These are phyloP conservation scores for Epicoccum nigrum DNA, from an alignment of 2,329 filamentous ascomycete genomes.

Conservation along the genomic window DNA sequence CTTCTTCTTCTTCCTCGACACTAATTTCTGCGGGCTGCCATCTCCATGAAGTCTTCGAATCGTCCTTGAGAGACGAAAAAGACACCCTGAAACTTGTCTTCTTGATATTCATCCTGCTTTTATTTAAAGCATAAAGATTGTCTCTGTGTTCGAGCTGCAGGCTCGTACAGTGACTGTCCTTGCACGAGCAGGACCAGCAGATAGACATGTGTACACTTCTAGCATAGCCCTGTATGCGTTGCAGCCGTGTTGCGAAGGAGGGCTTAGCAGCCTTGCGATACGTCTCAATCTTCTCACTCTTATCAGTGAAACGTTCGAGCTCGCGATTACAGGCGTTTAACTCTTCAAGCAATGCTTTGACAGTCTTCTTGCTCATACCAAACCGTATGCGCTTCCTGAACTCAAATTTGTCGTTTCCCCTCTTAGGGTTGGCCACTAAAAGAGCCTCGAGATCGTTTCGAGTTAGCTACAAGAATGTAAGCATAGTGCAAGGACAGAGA, in stretches of 20 bases:
- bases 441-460: constrained; percentile 46
- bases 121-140: constrained; percentile 29
- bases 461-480: constrained; percentile 34
- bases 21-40: constrained; percentile 44
- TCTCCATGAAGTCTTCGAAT: constrained; percentile 28
- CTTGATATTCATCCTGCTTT: constrained; percentile 9
- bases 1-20: constrained; percentile 36
- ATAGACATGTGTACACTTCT: constrained; percentile 40
- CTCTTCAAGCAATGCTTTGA: constrained; percentile 45
- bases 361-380: constrained; percentile 46
- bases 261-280: constrained; percentile 43
- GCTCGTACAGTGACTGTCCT: constrained; percentile 40
- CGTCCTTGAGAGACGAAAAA: constrained; percentile 32
- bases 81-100: constrained; percentile 44
- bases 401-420: constrained; percentile 41
- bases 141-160: constrained; percentile 42
- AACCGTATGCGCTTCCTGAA: constrained; percentile 45
- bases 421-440: constrained; percentile 41
- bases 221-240: constrained; percentile 44
- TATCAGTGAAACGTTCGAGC: constrained; percentile 47
- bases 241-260: constrained; percentile 41
- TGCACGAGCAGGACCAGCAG: constrained; percentile 46
- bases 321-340: constrained; percentile 48
- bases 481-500: constrained; percentile 16
- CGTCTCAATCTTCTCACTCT: constrained; percentile 46